Evolutionary conservation across 176 grass and related monocot genomes (phyloP).

Genomic region (Cenchrus fungigraminus): DNA sequence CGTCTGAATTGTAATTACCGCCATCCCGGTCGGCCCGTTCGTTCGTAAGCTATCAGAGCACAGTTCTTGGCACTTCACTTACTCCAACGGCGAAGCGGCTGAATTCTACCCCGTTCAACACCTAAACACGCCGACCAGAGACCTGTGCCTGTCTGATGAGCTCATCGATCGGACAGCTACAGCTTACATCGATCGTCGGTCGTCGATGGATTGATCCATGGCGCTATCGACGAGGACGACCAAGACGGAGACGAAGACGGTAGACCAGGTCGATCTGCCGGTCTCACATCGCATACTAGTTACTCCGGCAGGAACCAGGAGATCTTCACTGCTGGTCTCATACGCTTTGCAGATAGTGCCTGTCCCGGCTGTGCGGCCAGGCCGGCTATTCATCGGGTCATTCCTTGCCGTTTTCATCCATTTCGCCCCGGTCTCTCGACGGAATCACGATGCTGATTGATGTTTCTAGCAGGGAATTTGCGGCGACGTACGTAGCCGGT

Average conservation of each 20-base stretch:
- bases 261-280: background rate
- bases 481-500: background rate
- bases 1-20: conserved; percentile 1
- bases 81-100: conserved; percentile 4
- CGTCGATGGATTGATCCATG: background rate
- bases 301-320: background rate
- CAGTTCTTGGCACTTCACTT: background rate
- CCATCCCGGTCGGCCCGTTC: background rate
- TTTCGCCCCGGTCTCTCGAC: background rate
- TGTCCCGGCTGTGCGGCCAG: background rate
- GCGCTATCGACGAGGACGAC: background rate
- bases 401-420: background rate
- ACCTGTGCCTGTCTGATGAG: background rate
- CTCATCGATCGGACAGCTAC: conserved; percentile 19
- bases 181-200: background rate
- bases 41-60: conserved; percentile 9
- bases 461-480: background rate
- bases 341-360: background rate
- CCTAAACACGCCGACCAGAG: background rate
- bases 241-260: background rate
- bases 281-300: background rate
- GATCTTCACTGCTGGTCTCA: background rate
- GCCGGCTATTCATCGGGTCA: background rate
- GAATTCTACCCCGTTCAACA: conserved; percentile 15
- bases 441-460: conserved; percentile 24